Evolutionary conservation across 768 basidiomycete genomes (phyloP).

Genomic region (Dioszegia aurantiaca): DNA sequence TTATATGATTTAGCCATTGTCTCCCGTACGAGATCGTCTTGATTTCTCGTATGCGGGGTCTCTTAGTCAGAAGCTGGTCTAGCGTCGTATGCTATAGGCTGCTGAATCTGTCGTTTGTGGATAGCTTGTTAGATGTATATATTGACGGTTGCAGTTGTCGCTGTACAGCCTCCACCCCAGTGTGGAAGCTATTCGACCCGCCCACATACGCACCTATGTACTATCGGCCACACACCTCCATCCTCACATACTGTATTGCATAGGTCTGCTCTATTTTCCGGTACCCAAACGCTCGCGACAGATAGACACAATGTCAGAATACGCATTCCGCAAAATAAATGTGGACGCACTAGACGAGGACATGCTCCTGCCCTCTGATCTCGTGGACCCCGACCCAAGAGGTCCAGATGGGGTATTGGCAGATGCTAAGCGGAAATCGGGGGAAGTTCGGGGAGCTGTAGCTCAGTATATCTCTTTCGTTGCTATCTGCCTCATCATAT

Average conservation of each 20-base stretch:
- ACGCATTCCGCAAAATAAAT: conserved; percentile 85
- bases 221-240: too few relatives aligned
- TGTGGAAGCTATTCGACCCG: too few relatives aligned
- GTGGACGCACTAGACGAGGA: conserved; percentile 94
- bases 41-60: background rate
- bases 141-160: too few relatives aligned
- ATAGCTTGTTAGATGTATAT: too few relatives aligned
- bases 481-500: background rate
- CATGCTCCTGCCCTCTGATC: conserved; percentile 73
- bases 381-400: conserved; percentile 81
- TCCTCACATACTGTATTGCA: conserved; percentile 8
- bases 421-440: conserved; percentile 73
- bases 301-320: conserved; percentile 44
- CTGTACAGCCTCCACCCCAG: too few relatives aligned
- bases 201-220: too few relatives aligned
- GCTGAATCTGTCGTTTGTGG: too few relatives aligned
- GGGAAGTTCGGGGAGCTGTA: conserved; percentile 67
- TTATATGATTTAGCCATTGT: conserved; percentile 65
- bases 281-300: background rate
- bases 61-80: background rate
- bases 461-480: conserved; percentile 61
- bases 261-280: too few relatives aligned
- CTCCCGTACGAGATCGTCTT: too few relatives aligned
- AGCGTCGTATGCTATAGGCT: too few relatives aligned
- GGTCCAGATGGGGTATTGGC: conserved; percentile 68